These are phyloP conservation scores for Viola odorata DNA, from an alignment of 345 rosid genomes.

Conservation along the genomic window DNA sequence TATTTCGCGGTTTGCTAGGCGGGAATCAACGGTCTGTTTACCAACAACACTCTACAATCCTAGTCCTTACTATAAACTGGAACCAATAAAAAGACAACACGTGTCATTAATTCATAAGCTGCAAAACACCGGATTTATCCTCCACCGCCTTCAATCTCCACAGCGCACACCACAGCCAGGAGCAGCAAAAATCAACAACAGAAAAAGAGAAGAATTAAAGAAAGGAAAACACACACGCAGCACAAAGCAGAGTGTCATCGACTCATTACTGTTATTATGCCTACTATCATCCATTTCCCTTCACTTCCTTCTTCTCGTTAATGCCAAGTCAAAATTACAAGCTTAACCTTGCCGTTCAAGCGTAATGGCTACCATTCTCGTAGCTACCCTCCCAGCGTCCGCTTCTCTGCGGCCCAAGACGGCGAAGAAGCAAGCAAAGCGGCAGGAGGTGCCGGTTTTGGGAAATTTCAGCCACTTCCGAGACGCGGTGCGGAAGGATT, in stretches of 20 bases:
- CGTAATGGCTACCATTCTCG: background rate
- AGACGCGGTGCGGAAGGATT: slow-evolving; percentile 57
- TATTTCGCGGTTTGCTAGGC: too few relatives aligned
- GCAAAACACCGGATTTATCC: background rate
- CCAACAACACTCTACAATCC: background rate
- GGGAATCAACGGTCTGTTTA: too few relatives aligned
- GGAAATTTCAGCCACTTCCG: slow-evolving; percentile 58
- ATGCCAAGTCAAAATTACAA: background rate
- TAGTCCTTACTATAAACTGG: background rate
- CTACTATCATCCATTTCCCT: background rate
- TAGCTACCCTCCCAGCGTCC: slow-evolving; percentile 4
- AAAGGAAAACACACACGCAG: background rate
- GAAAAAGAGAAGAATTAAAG: too few relatives aligned
- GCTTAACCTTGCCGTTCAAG: background rate
- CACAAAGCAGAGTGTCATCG: too few relatives aligned
- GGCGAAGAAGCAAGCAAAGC: slow-evolving; percentile 24
- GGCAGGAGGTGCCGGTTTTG: slow-evolving; percentile 19
- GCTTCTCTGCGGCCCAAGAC: slow-evolving; percentile 9
- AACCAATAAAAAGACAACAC: background rate
- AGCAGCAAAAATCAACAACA: background rate
- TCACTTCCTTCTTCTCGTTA: background rate
- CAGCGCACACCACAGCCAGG: background rate
- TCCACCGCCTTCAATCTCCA: background rate
- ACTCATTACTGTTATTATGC: background rate
- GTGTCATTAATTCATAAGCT: background rate